These are phyloP conservation scores for Thymus quinquecostatus DNA, from an alignment of 257 asterid genomes.

Conservation along the genomic window DNA sequence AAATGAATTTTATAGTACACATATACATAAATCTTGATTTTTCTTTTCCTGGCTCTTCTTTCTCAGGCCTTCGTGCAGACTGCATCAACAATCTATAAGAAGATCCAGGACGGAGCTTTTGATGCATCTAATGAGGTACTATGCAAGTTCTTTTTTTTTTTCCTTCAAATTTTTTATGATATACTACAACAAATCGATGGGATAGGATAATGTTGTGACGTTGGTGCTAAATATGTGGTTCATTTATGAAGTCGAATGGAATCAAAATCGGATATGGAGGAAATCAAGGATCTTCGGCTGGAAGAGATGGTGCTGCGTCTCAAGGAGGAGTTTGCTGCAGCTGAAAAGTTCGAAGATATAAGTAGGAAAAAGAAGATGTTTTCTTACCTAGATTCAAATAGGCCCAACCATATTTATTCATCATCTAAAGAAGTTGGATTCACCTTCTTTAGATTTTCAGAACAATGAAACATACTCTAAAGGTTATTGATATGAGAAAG, in stretches of 20 bases:
- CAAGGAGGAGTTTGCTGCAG: constrained; percentile 74
- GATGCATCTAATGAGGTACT: constrained; percentile 79
- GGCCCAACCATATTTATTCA: background rate
- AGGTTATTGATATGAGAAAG: background rate
- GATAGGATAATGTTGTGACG: background rate
- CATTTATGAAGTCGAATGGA: constrained; percentile 60
- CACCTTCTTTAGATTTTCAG: background rate
- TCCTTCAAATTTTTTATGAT: background rate
- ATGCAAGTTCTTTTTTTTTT: background rate
- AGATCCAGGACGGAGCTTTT: constrained; percentile 79
- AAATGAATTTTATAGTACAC: background rate
- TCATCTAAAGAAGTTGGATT: background rate
- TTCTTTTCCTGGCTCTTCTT: background rate
- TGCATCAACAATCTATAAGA: constrained; percentile 73
- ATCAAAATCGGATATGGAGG: constrained; percentile 85
- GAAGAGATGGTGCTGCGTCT: constrained; percentile 64
- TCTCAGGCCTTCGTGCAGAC: constrained; percentile 75
- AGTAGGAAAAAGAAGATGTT: background rate
- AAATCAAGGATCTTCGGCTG: constrained; percentile 61
- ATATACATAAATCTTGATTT: background rate
- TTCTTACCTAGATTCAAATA: background rate
- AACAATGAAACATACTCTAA: background rate
- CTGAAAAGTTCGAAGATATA: constrained; percentile 28
- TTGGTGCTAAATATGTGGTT: background rate
- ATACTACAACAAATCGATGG: background rate